phyloP scores from a whole-genome alignment of 441 rosid species.

The Populus hybrid region DNA sequence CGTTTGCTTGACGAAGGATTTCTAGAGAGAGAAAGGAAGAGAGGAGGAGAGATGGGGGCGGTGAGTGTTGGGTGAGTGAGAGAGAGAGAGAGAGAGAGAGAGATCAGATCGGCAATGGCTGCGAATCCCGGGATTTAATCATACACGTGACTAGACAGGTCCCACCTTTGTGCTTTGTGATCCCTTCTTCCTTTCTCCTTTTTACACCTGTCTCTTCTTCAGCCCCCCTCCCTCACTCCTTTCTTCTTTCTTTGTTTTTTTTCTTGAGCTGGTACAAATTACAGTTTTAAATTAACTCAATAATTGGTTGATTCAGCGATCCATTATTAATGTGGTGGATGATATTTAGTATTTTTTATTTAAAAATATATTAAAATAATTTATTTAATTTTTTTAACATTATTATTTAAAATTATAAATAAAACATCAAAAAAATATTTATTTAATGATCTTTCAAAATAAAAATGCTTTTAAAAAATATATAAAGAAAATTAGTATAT shows the following conservation, averaged over 20 bases:
- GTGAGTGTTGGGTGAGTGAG: background rate
- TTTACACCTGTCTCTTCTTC: slow-evolving; percentile 14
- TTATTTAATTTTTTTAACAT: no score
- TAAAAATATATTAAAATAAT: no score
- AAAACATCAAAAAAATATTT: no score
- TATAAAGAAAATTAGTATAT: no score
- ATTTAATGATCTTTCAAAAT: no score
- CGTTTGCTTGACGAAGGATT: slow-evolving; percentile 14
- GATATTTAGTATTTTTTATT: no score
- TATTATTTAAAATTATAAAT: no score
- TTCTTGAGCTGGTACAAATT: no score
- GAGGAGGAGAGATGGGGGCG: background rate
- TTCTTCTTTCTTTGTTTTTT: background rate
- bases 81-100: slow-evolving; percentile 23
- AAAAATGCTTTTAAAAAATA: no score
- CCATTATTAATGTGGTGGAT: no score
- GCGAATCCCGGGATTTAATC: slow-evolving; percentile 29
- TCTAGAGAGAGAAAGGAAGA: background rate
- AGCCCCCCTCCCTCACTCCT: background rate
- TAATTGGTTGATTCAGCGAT: no score
- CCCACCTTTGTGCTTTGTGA: slow-evolving; percentile 11
- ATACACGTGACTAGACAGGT: slow-evolving; percentile 28
- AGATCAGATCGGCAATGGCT: slow-evolving; percentile 10
- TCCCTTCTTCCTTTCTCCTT: slow-evolving; percentile 11
- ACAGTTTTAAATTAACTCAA: no score